Base-by-base conservation (phyloP, 805 yeast genomes). In the Ogataea methanolica region DNA sequence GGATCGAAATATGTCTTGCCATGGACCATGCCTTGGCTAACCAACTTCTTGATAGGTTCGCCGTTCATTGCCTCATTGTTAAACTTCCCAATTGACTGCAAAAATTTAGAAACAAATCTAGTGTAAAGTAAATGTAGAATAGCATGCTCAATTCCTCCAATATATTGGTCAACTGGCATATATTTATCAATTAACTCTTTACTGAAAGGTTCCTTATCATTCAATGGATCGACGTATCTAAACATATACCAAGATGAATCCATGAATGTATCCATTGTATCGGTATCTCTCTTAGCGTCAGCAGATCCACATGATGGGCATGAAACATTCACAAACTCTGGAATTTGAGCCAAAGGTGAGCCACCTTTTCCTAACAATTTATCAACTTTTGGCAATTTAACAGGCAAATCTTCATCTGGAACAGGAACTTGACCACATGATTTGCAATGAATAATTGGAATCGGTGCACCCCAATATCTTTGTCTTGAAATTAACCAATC, bases 1-100 rank as follows among this genome's bases (percentile, higher is more conserved):
- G 96, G 94, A 54, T 91, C 84, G 7, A 73, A 70, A 56, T 63
- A 87, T 0, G 99, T 94, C 59, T 79, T 82, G 3, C 97, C 98
- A 51, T 92, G 97, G 4, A 94, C 99, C 99, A 94, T 94, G 16
- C 99, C 99, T 65, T 92, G 98, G 2, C 97, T 91, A 2, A 92
- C 83, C 34, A 94, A 72, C 50, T 77, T 78, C 47, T 71, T 76
- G 60, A 94, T 81, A 2, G 99, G 99, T 61, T 94, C 99, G 22
- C 88, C 89, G 4, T 68, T 68, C 42, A 70, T 54, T 2, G 64
- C 62, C 2, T 72, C 63, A 6, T 89, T 89, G 45, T 76, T 71
- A 91, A 96, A 89, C 52, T 75, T 59, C 2, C 89, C 90, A 33
- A 74, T 73, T 22, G 79, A 75, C 14, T 79, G 76, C 34, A 92